phyloP scores from a whole-genome alignment of 2,329 filamentous ascomycete species.

The Talaromyces sp. region DNA sequence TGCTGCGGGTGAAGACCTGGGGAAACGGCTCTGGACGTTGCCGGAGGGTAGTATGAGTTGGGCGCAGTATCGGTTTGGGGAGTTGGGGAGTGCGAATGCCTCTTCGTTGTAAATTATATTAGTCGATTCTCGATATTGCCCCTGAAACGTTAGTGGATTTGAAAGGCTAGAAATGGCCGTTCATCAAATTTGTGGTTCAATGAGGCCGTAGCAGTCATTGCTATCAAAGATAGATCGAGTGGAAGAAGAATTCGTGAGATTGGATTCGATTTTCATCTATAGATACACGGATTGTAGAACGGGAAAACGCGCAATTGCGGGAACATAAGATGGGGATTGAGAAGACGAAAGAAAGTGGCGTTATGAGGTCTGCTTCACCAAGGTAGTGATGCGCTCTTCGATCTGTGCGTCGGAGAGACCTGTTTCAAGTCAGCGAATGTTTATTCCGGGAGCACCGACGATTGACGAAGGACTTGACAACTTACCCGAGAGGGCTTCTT shows the following conservation, averaged over 20 bases:
- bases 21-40: constrained; percentile 52
- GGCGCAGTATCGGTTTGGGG: constrained; percentile 58
- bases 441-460: neutral
- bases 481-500: constrained; percentile 63
- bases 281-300: constrained; percentile 38
- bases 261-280: constrained; percentile 40
- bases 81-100: constrained; percentile 28
- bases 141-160: too few relatives aligned
- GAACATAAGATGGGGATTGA: constrained; percentile 26
- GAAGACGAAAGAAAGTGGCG: constrained; percentile 12
- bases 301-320: constrained; percentile 22
- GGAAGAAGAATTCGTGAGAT: constrained; percentile 1
- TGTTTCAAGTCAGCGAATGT: constrained; percentile 33
- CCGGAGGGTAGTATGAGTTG: constrained; percentile 57
- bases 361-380: constrained; percentile 59
- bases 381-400: constrained; percentile 65
- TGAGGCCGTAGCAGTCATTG: neutral
- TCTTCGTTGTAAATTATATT: constrained; percentile 24
- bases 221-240: neutral
- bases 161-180: too few relatives aligned
- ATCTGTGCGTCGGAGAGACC: constrained; percentile 71
- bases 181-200: too few relatives aligned
- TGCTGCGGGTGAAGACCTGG: constrained; percentile 54
- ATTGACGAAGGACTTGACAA: neutral
- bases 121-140: neutral